These are phyloP conservation scores for Penicillium nucicola DNA, from an alignment of 495 filamentous ascomycete species.

Conservation along the genomic window DNA sequence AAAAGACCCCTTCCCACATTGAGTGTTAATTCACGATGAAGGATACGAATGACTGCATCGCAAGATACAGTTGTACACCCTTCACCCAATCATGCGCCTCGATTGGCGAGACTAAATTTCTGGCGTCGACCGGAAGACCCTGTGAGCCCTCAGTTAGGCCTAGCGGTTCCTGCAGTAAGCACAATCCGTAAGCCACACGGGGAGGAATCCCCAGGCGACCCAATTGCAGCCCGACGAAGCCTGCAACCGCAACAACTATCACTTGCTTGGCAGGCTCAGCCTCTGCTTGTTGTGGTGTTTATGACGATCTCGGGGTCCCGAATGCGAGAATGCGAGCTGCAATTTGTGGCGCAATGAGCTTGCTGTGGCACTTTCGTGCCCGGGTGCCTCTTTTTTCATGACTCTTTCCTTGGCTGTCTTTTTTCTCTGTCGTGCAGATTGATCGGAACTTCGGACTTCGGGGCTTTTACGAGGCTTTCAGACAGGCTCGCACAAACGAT, in stretches of 20 bases:
- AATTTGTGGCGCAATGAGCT: conserved; percentile 1
- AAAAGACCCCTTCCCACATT: neutral
- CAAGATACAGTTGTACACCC: neutral
- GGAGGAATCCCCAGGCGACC: conserved; percentile 1
- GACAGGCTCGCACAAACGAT: neutral
- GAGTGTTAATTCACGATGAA: neutral
- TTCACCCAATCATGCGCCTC: neutral
- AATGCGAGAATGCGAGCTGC: neutral
- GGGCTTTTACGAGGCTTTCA: too few species aligned
- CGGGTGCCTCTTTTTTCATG: neutral
- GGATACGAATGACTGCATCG: conserved; percentile 1
- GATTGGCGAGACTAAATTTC: conserved; percentile 5
- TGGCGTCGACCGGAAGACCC: neutral
- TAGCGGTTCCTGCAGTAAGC: conserved; percentile 9
- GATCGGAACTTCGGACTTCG: neutral
- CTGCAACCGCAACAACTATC: neutral
- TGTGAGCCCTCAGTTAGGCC: neutral
- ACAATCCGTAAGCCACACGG: conserved; percentile 1
- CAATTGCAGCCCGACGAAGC: conserved; percentile 3
- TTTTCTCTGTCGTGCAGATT: neutral
- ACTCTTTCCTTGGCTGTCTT: neutral
- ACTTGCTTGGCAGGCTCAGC: neutral
- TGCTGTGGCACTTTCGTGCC: neutral
- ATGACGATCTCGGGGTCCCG: neutral
- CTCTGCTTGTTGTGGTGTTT: neutral